phyloP scores from a whole-genome alignment of 1,284 basidiomycete genomes.

The Pterulicium gracile region DNA sequence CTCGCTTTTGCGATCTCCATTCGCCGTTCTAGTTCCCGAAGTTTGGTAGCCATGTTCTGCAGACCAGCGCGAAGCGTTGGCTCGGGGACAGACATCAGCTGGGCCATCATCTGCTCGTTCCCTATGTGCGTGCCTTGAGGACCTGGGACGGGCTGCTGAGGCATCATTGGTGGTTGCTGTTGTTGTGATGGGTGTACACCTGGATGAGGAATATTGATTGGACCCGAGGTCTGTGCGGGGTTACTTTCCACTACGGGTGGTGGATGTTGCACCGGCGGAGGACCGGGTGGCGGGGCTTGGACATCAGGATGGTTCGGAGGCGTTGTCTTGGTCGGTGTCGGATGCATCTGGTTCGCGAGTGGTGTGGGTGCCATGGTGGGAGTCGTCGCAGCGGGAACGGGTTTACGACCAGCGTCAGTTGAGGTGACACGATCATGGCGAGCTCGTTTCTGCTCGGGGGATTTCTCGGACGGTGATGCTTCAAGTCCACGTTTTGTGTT shows the following conservation, averaged over 20 bases:
- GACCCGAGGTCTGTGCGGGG: no score
- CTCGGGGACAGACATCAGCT: not conserved
- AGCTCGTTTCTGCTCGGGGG: not conserved
- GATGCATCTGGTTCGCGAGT: slow-evolving; percentile 16
- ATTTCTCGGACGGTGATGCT: not conserved
- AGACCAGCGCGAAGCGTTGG: not conserved
- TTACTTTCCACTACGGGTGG: no score
- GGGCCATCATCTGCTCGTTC: not conserved
- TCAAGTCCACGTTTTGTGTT: slow-evolving; percentile 16
- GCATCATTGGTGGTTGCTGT: not conserved
- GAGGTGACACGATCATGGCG: not conserved
- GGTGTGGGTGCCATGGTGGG: not conserved
- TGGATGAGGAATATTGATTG: no score
- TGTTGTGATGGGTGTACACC: no score
- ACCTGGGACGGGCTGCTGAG: slow-evolving; percentile 6
- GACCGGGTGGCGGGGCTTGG: slow-evolving; percentile 9
- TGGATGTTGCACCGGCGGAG: no score
- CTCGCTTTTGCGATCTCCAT: not conserved
- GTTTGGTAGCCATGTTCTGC: not conserved
- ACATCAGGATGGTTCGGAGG: slow-evolving; percentile 12
- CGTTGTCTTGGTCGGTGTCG: slow-evolving; percentile 15
- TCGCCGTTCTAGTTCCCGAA: not conserved
- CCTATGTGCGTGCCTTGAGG: not conserved
- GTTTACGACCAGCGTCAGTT: not conserved
- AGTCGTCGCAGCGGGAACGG: not conserved